Conservation (phyloP, 345 rosid genomes). For the Linum tenue region DNA sequence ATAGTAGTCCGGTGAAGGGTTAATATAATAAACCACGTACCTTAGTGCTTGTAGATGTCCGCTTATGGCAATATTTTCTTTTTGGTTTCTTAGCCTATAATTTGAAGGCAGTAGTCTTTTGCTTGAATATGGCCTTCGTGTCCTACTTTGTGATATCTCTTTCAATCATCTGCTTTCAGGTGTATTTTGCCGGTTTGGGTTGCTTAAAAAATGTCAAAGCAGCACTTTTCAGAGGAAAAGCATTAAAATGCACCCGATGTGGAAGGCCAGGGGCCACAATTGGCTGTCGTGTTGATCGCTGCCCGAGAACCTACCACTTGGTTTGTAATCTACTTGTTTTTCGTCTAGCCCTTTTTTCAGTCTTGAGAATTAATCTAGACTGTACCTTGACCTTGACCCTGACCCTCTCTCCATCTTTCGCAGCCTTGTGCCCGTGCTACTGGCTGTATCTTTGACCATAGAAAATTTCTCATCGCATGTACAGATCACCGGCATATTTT, state of each 20-base stretch:
- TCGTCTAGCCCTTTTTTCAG: not conserved
- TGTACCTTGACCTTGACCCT: constrained; percentile 17
- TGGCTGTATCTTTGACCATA: constrained; percentile 94
- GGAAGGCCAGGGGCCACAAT: constrained; percentile 98
- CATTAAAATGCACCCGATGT: constrained; percentile 88
- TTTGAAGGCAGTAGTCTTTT: not conserved
- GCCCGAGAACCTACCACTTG: constrained; percentile 97
- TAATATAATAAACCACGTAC: too few relatives aligned
- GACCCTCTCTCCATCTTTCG: constrained; percentile 24
- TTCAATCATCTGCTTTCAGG: constrained; percentile 37
- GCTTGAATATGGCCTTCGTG: not conserved
- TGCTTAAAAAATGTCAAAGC: constrained; percentile 91
- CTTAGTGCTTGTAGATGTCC: too few relatives aligned
- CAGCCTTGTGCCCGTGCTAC: constrained; percentile 98
- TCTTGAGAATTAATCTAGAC: constrained; percentile 11
- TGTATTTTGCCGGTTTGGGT: constrained; percentile 96
- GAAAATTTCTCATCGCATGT: constrained; percentile 96
- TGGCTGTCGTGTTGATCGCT: constrained; percentile 97
- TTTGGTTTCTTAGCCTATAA: too few relatives aligned
- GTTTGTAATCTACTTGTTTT: constrained; percentile 33
- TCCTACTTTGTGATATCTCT: not conserved
- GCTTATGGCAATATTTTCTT: too few relatives aligned
- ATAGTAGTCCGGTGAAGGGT: too few relatives aligned
- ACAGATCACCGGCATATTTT: constrained; percentile 80
- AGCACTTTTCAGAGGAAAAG: constrained; percentile 90